Percentiles rank a stretch among this genome's conserved stretches.
Evolutionary conservation across 257 asterid genomes (phyloP).

Genomic region (Fraxinus quadrangulata): DNA sequence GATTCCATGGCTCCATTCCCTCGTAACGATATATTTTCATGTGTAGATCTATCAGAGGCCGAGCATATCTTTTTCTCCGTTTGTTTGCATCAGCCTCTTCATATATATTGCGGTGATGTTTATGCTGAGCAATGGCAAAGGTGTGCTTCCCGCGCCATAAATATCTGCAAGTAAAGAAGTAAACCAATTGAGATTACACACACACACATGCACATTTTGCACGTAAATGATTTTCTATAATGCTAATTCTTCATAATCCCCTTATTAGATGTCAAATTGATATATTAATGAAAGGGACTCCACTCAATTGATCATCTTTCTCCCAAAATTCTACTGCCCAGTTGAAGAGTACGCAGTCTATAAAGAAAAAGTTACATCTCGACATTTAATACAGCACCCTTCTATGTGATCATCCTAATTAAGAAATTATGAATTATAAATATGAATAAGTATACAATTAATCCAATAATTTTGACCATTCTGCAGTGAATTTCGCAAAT

Average conservation of each 20-base stretch:
- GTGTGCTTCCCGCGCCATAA: slow-evolving; percentile 52
- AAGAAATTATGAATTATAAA: too few species aligned
- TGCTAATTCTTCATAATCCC: too few species aligned
- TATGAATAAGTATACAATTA: too few species aligned
- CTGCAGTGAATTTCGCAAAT: background rate
- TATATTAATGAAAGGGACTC: background rate
- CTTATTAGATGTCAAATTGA: background rate
- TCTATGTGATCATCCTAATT: too few species aligned
- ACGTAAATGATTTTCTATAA: too few species aligned
- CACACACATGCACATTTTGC: background rate
- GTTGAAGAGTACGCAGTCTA: too few species aligned
- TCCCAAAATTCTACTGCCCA: background rate
- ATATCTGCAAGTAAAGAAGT: slow-evolving; percentile 34
- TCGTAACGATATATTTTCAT: slow-evolving; percentile 49
- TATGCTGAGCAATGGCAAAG: slow-evolving; percentile 59
- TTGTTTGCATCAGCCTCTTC: slow-evolving; percentile 61
- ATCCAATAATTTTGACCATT: background rate
- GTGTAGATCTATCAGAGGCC: slow-evolving; percentile 52
- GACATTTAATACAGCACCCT: too few species aligned
- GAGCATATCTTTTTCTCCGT: slow-evolving; percentile 55
- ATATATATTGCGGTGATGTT: slow-evolving; percentile 41
- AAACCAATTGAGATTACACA: background rate
- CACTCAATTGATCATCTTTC: background rate
- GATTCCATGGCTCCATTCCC: slow-evolving; percentile 55
- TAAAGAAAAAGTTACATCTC: too few species aligned